Evolutionary conservation across 2,329 filamentous ascomycete species (phyloP), one percentile per base, ranked within the genome.

Genomic region (Chrysoporthe deuterocubensis): DNA sequence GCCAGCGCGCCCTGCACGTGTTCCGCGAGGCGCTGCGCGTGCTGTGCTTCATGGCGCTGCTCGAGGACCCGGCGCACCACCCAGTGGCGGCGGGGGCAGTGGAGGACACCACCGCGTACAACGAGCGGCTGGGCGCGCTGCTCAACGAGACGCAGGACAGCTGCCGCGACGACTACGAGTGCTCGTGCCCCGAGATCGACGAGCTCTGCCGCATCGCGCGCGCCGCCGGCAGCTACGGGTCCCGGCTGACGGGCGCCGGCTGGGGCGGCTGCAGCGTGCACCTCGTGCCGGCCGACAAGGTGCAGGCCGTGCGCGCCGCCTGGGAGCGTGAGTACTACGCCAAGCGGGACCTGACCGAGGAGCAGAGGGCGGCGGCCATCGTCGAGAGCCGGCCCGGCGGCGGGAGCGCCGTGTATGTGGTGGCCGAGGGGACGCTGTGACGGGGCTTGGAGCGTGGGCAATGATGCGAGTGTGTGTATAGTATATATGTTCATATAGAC

Each of bases 261-360:
- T 99, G 96, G 96, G 96, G 96, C 70, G 96, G 96, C 2, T 98
- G 96, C 81, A 96, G 89, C 69, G 95, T 99, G 67, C 96, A 99
- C 81, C 85, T 99, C 67, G 91, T 98, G 64, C 92, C 95, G 0
- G 92, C 89, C 67, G 87, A 93, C 74, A 95, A 91, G 79, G 91
- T 97, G 0, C 89, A 90, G 5, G 87, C 83, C 37, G 92, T 99
- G 32, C 93, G 87, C 77, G 84, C 87, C 74, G 92, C 92, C 5
- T 89, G 96, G 86, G 88, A 92, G 74, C 85, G 86, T 71, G 89
- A 94, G 76, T 99, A 98, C 78, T 98, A 96, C 78, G 81, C 85
- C 66, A 91, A 90, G 82, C 85, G 86, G 72, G 76, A 83, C 6
- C 74, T 89, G 70, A 91, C 84, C 0, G 85, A 88, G 32, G 92